Evolutionary conservation across 2,329 filamentous ascomycete genomes (phyloP), one percentile per base, ranked within the genome.

Genomic region (Aureobasidium sp.): DNA sequence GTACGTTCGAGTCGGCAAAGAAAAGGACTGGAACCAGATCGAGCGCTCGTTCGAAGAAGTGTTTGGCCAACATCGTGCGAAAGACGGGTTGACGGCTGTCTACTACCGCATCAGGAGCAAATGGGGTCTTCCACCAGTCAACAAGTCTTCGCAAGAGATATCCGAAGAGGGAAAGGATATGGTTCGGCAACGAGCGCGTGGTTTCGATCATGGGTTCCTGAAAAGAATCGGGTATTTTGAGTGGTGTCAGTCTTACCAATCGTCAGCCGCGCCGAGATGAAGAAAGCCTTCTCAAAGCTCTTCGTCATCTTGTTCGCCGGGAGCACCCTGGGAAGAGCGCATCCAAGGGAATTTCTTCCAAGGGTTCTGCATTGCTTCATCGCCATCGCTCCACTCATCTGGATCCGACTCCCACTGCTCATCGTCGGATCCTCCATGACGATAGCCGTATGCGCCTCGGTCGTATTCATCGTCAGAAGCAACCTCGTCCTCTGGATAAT

Each of bases 401-500:
- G 68, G 69, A 53, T 70, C 68, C 29, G 68, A 67, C 31, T 71
- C 68, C 64, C 69, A 73, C 49, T 73, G 68, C 64, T 80, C 77
- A 15, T 78, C 74, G 61, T 78, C 76, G 1, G 72, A 73, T 5
- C 65, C 71, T 1, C 67, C 71, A 19, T 66, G 64, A 2, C 74
- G 67, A 63, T 77, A 78, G 31, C 71, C 69, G 63, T 79, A 79
- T 9, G 75, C 70, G 49, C 74, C 71, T 2, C 72, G 66, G 47
- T 78, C 82, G 64, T 79, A 83, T 71, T 88, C 85, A 66, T 88
- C 85, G 67, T 91, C 88, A 17, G 84, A 86, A 48, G 84, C 86
- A 15, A 91, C 81, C 70, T 92, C 89, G 60, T 92, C 88, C 64
- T 92, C 89, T 0, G 89, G 89, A 67, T 92, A 92, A 71, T 92